These are phyloP conservation scores for Canariomyces notabilis DNA, from an alignment of 2,329 filamentous ascomycete genomes.

Conservation along the genomic window DNA sequence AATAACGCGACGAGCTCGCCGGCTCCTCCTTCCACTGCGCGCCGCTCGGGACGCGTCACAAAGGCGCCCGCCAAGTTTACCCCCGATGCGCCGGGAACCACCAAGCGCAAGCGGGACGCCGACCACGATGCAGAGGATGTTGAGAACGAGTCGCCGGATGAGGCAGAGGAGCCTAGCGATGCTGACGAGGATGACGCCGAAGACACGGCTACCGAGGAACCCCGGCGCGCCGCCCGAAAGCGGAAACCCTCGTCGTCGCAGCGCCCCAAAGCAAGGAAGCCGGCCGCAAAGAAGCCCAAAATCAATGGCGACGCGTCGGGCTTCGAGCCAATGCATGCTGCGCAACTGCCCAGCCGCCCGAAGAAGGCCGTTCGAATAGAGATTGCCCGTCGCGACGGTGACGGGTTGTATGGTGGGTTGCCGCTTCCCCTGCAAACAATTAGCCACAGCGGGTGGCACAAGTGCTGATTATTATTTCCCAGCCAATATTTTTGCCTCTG, in stretches of 20 bases:
- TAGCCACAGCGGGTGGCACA: no score
- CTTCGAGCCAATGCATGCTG: conserved; percentile 28
- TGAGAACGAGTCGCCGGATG: conserved; percentile 44
- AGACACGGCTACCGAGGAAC: conserved; percentile 43
- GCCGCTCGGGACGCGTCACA: conserved; percentile 65
- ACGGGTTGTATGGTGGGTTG: conserved; percentile 51
- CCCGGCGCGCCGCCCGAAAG: conserved; percentile 31
- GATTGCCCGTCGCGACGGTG: conserved; percentile 45
- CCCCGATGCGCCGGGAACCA: conserved; percentile 44
- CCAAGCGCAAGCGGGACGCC: conserved; percentile 54
- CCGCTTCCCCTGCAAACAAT: no score
- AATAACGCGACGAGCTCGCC: conserved; percentile 51
- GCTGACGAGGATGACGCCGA: conserved; percentile 38
- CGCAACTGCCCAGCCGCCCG: conserved; percentile 46
- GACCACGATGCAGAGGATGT: conserved; percentile 43
- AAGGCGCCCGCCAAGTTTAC: conserved; percentile 56
- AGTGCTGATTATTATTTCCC: conserved; percentile 24
- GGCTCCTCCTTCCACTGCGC: conserved; percentile 50
- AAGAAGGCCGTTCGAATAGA: conserved; percentile 54
- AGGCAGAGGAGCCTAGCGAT: conserved; percentile 38
- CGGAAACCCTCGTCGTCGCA: conserved; percentile 37
- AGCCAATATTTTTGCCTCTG: conserved; percentile 62
- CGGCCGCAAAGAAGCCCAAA: conserved; percentile 59
- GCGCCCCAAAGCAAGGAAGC: conserved; percentile 47
- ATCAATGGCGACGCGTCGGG: conserved; percentile 48